Base-by-base conservation (phyloP, 1,139 yeast genomes). In the Sugiyamaella pinicola region DNA sequence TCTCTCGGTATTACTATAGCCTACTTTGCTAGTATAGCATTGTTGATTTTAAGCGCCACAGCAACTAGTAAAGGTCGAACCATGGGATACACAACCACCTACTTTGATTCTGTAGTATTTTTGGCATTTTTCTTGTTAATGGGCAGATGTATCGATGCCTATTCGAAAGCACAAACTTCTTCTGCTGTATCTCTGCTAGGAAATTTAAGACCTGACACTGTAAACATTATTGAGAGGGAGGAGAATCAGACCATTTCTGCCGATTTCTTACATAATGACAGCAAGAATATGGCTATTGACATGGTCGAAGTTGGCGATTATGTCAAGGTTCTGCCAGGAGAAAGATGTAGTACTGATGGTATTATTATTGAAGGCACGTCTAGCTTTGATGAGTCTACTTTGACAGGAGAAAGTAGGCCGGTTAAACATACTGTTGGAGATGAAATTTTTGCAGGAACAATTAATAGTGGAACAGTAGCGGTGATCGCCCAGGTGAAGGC, bases 51-150 rank as follows among this genome's bases (percentile, higher is more conserved):
- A 19, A 75, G 84, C 38, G 78, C 87, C 6, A 47, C 50, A 12
- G 71, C 75, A 22, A 54, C 66, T 4, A 63, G 57, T 52, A 55
- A 55, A 12, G 26, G 17, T 9, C 12, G 56, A 24, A 46, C 47
- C 6, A 26, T 22, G n/a, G 87, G 84, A 0, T 77, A 77, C 53
- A 77, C 82, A 22, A 82, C 87, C 1, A 82, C 88, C 0, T 86
- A 84, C 62, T 86, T 86, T 66, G 95, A 86, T 64, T 83, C 91
- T 1, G 93, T 85, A 35, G 89, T 86, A 2, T 86, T 86, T 62
- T 73, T 86, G 59, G 80, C 90, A 0, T 81, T 86, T 62, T 86
- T 86, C 67, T 70, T 86, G 53, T 73, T 86, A 48, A 80, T 85
- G 58, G 95, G 95, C 1, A 76, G 89, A 47, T 70, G 84, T 39